These are phyloP conservation scores for Saccharomycopsis olivae DNA, from an alignment of 805 yeast species.

Conservation along the genomic window DNA sequence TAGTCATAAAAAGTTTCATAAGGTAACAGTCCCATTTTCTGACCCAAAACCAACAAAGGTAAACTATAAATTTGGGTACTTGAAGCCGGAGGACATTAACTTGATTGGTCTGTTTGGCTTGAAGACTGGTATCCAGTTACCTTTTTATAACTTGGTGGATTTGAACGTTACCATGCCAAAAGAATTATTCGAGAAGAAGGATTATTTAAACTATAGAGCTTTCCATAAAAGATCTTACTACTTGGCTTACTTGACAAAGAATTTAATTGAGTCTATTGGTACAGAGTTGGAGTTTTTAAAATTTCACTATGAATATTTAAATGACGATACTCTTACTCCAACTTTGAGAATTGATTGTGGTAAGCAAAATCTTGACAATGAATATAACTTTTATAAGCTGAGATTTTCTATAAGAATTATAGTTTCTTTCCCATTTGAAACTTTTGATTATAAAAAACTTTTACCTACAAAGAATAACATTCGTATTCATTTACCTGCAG, in stretches of 20 bases:
- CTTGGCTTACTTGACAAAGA: conserved; percentile 64
- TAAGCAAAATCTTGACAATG: conserved; percentile 33
- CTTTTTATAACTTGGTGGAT: conserved; percentile 59
- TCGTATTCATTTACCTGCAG: conserved; percentile 42
- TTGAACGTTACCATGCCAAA: conserved; percentile 76
- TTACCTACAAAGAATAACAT: conserved; percentile 75
- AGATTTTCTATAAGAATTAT: conserved; percentile 56
- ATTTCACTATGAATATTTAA: conserved; percentile 56
- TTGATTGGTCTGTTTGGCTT: conserved; percentile 86
- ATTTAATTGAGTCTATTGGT: conserved; percentile 49
- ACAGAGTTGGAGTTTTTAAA: conserved; percentile 27
- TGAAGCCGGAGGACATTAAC: conserved; percentile 62
- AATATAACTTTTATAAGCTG: conserved; percentile 36
- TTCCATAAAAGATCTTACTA: conserved; percentile 85
- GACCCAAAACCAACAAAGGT: conserved; percentile 73
- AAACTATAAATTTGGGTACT: conserved; percentile 61
- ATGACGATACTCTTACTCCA: conserved; percentile 73
- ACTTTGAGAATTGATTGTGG: conserved; percentile 52
- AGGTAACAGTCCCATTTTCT: conserved; percentile 69
- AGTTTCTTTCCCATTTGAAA: conserved; percentile 59
- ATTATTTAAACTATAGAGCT: conserved; percentile 81
- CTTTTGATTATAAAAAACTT: conserved; percentile 67
- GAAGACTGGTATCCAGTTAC: conserved; percentile 64
- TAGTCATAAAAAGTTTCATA: conserved; percentile 25
- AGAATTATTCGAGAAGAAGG: conserved; percentile 69